A percentile compares a stretch with the other conserved stretches of the same genome.
These are phyloP conservation scores for Nemania serpens DNA, from an alignment of 2,329 filamentous ascomycete species.

Conservation along the genomic window DNA sequence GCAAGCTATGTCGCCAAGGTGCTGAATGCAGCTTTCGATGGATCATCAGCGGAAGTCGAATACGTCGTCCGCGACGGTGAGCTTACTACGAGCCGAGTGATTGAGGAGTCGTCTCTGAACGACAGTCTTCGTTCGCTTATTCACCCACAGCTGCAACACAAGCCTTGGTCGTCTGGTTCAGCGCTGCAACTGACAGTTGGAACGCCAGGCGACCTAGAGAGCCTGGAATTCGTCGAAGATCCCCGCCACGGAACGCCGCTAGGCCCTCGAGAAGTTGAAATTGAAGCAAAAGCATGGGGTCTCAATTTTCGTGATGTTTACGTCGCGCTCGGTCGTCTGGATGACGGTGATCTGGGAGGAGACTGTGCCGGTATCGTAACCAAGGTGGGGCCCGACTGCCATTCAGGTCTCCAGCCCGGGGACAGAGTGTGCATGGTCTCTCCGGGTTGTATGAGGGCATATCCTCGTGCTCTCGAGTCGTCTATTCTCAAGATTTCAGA, in stretches of 20 bases:
- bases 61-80: conserved; percentile 24
- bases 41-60: conserved; percentile 25
- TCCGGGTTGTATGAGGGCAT: conserved; percentile 30
- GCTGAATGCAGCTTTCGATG: conserved; percentile 25
- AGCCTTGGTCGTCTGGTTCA: conserved; percentile 25
- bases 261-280: conserved; percentile 29
- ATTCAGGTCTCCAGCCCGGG: conserved; percentile 24
- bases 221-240: conserved; percentile 34
- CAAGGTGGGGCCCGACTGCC: conserved; percentile 30
- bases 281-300: conserved; percentile 29
- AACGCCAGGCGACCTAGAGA: conserved; percentile 32
- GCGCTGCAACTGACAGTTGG: conserved; percentile 28
- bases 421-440: conserved; percentile 17
- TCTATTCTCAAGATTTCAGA: conserved; percentile 23
- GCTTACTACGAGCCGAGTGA: conserved; percentile 19
- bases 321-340: conserved; percentile 24
- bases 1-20: conserved; percentile 27
- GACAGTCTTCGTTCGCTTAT: conserved; percentile 16
- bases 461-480: conserved; percentile 24
- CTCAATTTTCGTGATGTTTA: conserved; percentile 28
- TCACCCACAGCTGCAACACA: conserved; percentile 17
- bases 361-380: conserved; percentile 42
- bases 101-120: conserved; percentile 21
- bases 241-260: conserved; percentile 11
- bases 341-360: conserved; percentile 20